Base-by-base conservation (phyloP, 78 protist genomes). In the Tieghemostelium lacteum region DNA sequence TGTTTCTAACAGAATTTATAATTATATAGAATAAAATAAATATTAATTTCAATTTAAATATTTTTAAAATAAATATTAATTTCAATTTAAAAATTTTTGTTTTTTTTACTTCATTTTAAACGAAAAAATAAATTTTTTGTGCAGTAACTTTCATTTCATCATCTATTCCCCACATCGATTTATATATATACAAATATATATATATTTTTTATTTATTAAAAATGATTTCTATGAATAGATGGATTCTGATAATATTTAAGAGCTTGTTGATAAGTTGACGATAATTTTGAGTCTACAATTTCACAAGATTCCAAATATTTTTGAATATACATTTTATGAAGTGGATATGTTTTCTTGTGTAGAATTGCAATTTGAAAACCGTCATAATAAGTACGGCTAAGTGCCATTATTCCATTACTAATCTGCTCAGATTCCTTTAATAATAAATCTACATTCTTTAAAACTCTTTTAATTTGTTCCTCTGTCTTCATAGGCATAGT, bases 261-360 rank as follows among this genome's bases (percentile, higher is more conserved):
- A 37, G 83, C 83, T 57, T 73, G 69, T 36, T 29, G 14, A 26
- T 73, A 73, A 17, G 62, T 24, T 37, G n/a, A 8, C 12, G 83
- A 73, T 37, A 57, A 67, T 73, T 73, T 73, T 12, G 83, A 73
- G 24, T 57, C 54, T 0, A 73, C 58, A 12, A 73, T 28, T 57
- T 73, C 70, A n/a, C 45, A 34, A 36, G 83, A 65, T 37, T 73
- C 83, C 24, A 73, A 57, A 57, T 73, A 73, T 61, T 73, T 73
- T 57, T 57, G 69, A 57, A 73, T 73, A 26, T 73, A 73, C 36
- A 57, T 73, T 39, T 52, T 73, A 37, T 73, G 83, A 8, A 73
- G 49, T 24, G 83, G 83, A 26, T 42, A 73, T 22, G 83, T 73
- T 0, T 57, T 58, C 37, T 57, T 52, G 50, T 73, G 29, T 1